Evolutionary conservation across 2,329 filamentous ascomycete genomes (phyloP).

Genomic region (Xylariaceae sp.): DNA sequence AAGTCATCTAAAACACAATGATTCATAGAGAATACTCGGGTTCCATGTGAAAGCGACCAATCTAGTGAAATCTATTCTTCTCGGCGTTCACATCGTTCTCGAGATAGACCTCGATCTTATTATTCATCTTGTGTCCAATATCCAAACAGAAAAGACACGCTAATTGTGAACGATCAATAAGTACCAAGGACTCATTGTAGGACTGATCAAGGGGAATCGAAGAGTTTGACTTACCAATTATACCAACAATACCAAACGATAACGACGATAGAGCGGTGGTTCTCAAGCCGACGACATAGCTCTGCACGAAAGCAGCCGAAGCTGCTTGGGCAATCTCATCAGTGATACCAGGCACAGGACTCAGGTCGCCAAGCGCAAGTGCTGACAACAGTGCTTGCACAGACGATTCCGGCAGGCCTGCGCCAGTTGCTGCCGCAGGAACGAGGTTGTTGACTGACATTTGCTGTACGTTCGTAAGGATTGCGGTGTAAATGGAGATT

Average conservation of each 20-base stretch:
- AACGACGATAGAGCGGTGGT: neutral
- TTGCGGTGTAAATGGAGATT: neutral
- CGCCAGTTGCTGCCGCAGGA: neutral
- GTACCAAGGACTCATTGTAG: no score
- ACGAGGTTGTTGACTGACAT: neutral
- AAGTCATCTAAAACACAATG: no score
- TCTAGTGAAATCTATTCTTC: neutral
- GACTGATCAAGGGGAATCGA: no score
- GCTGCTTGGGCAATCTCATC: neutral
- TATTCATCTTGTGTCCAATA: neutral
- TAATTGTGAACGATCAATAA: no score
- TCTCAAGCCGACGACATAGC: neutral
- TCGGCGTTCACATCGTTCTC: neutral
- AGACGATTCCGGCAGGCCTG: neutral
- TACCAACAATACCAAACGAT: neutral
- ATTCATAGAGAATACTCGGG: no score
- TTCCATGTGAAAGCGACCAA: neutral
- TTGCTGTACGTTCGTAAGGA: neutral
- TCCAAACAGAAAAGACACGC: neutral
- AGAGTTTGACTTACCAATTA: neutral
- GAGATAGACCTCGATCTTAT: neutral
- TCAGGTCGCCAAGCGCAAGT: neutral
- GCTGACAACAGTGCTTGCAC: neutral
- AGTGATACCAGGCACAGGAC: neutral
- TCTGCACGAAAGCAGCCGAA: neutral